Percentiles rank a stretch among this genome's conserved stretches.
Evolutionary conservation across 2,329 filamentous ascomycete species (phyloP).

Genomic region (Hansfordia pulvinata): DNA sequence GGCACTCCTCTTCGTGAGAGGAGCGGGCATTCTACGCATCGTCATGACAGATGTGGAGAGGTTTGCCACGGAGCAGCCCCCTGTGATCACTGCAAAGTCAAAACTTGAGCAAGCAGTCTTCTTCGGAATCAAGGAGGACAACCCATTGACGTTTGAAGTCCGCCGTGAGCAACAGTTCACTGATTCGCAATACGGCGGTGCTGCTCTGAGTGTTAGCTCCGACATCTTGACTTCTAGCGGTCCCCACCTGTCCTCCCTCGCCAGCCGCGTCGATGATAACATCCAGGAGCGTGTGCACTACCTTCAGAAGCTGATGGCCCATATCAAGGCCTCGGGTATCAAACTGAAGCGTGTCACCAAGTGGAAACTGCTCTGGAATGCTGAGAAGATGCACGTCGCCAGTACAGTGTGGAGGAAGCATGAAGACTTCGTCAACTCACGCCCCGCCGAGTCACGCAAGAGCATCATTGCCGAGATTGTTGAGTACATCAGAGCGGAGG

Average conservation of each 20-base stretch:
- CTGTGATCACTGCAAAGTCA: conserved; percentile 64
- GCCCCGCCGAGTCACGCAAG: conserved; percentile 46
- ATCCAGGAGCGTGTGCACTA: conserved; percentile 60
- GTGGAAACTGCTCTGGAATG: conserved; percentile 78
- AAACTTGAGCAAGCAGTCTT: conserved; percentile 94
- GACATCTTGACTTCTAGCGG: conserved; percentile 72
- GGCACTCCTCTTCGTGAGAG: conserved; percentile 47
- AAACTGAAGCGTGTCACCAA: conserved; percentile 53
- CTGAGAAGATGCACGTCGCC: conserved; percentile 79
- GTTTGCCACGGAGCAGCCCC: conserved; percentile 42
- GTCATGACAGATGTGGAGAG: conserved; percentile 44
- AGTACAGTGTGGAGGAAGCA: conserved; percentile 69
- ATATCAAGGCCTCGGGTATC: conserved; percentile 53
- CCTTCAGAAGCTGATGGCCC: conserved; percentile 58
- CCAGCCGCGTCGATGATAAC: conserved; percentile 70
- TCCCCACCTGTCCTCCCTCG: conserved; percentile 57
- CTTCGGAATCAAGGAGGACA: conserved; percentile 69
- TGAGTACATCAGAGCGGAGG: conserved; percentile 60
- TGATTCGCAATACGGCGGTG: conserved; percentile 56
- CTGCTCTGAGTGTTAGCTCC: conserved; percentile 64
- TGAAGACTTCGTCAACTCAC: conserved; percentile 50
- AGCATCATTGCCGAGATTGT: conserved; percentile 64
- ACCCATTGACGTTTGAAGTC: conserved; percentile 74
- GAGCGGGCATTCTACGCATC: conserved; percentile 46
- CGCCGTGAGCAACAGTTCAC: conserved; percentile 54